Percentiles rank a stretch among this genome's conserved stretches.
Conservation (phyloP, 1,139 yeast genomes). For the Maudiozyma humilis region DNA sequence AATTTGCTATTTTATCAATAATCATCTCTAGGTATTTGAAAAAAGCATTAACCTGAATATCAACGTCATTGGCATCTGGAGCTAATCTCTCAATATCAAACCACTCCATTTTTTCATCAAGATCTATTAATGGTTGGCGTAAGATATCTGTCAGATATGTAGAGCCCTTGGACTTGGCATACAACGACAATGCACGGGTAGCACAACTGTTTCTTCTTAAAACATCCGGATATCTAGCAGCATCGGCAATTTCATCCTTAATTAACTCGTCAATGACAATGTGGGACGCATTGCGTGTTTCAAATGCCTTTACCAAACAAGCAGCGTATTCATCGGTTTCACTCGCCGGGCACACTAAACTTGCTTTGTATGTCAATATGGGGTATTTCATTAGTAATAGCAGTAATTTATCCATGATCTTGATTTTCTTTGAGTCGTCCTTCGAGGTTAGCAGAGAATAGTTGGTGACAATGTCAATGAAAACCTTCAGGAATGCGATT, state of each 20-base stretch:
- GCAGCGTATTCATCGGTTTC: slow-evolving; percentile 69
- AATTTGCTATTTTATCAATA: slow-evolving; percentile 51
- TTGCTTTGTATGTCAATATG: slow-evolving; percentile 35
- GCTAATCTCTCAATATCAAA: slow-evolving; percentile 60
- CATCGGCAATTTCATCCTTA: slow-evolving; percentile 53
- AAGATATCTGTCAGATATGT: slow-evolving; percentile 48
- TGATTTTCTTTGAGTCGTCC: slow-evolving; percentile 29
- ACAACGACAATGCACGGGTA: slow-evolving; percentile 64
- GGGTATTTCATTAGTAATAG: slow-evolving; percentile 24
- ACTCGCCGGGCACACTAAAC: slow-evolving; percentile 46
- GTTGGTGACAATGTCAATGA: slow-evolving; percentile 55
- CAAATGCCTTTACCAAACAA: slow-evolving; percentile 52
- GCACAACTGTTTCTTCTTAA: slow-evolving; percentile 77
- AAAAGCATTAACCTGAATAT: slow-evolving; percentile 37
- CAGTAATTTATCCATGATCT: slow-evolving; percentile 23
- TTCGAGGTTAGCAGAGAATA: slow-evolving; percentile 23
- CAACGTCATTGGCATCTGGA: slow-evolving; percentile 36
- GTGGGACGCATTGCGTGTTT: slow-evolving; percentile 46
- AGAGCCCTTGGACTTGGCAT: slow-evolving; percentile 57
- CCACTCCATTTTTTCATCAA: slow-evolving; percentile 42
- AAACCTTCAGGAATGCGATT: slow-evolving; percentile 67
- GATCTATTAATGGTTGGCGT: slow-evolving; percentile 47
- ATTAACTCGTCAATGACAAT: slow-evolving; percentile 50
- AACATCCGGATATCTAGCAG: slow-evolving; percentile 60
- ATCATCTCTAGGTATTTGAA: slow-evolving; percentile 50